Conservation (phyloP, 1,284 basidiomycete genomes). For the Bjerkandera adusta region DNA sequence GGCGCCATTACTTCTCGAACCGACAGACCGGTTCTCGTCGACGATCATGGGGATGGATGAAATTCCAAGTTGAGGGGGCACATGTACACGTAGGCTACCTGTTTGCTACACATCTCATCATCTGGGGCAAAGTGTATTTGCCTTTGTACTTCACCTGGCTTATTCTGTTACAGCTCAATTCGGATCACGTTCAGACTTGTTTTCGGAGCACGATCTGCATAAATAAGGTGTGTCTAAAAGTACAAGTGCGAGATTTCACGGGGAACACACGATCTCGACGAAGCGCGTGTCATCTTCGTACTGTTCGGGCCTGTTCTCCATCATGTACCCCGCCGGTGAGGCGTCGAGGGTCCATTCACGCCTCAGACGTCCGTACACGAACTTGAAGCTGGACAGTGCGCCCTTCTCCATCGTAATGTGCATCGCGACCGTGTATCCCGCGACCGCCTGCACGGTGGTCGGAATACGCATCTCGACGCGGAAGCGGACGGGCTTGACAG, state of each 20-base stretch:
- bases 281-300: conserved; percentile 28
- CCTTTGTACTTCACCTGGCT: not conserved
- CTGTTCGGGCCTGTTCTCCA: conserved; percentile 19
- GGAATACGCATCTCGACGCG: conserved; percentile 67
- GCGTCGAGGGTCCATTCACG: conserved; percentile 70
- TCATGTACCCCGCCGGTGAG: conserved; percentile 21
- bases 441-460: conserved; percentile 40
- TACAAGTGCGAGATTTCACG: not conserved
- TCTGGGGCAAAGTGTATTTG: not conserved
- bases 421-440: conserved; percentile 56
- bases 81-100: too few relatives aligned
- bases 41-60: conserved; percentile 45
- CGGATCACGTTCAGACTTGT: conserved; percentile 1
- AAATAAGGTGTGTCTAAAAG: not conserved
- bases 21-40: conserved; percentile 36
- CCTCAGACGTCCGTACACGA: conserved; percentile 66
- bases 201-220: too few relatives aligned
- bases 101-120: too few relatives aligned
- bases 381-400: conserved; percentile 75
- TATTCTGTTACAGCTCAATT: not conserved
- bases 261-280: conserved; percentile 30
- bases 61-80: conserved; percentile 4
- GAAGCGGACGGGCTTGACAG: conserved; percentile 71
- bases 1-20: conserved; percentile 30
- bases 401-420: conserved; percentile 84